These are phyloP conservation scores for Closterium sp. DNA, from an alignment of 139 green algal genomes.

Conservation along the genomic window DNA sequence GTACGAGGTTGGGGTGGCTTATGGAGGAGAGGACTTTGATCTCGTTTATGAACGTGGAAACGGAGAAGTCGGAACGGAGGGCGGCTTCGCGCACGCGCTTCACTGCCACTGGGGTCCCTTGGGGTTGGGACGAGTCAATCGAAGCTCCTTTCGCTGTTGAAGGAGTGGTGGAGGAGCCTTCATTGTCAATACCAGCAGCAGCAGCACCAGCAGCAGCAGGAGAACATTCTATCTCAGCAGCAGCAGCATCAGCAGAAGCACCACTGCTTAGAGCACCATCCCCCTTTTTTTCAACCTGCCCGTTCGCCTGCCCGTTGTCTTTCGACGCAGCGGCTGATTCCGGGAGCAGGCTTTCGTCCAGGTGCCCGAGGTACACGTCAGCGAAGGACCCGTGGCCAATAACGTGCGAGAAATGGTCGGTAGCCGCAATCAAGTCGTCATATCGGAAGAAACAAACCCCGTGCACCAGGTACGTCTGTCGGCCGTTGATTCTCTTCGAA, in stretches of 20 bases:
- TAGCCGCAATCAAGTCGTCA: not conserved
- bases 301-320: not conserved
- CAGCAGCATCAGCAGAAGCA: too few relatives aligned
- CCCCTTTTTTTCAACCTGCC: not conserved
- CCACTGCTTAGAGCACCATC: not conserved
- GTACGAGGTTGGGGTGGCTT: not conserved
- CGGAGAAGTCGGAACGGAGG: not conserved
- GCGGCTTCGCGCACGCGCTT: not conserved
- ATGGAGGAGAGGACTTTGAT: not conserved
- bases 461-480: not conserved
- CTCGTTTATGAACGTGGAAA: not conserved
- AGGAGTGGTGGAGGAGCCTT: not conserved
- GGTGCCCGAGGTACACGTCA: not conserved
- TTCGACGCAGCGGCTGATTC: not conserved
- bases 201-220: not conserved
- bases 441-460: not conserved
- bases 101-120: not conserved
- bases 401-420: not conserved
- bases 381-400: not conserved
- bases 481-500: not conserved
- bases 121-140: not conserved
- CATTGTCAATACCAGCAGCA: not conserved
- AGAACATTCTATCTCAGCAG: not conserved
- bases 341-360: not conserved
- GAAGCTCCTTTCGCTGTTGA: too few relatives aligned